These are phyloP conservation scores for Flaveria floridana DNA, from an alignment of 140 eudicot genomes.

Conservation along the genomic window DNA sequence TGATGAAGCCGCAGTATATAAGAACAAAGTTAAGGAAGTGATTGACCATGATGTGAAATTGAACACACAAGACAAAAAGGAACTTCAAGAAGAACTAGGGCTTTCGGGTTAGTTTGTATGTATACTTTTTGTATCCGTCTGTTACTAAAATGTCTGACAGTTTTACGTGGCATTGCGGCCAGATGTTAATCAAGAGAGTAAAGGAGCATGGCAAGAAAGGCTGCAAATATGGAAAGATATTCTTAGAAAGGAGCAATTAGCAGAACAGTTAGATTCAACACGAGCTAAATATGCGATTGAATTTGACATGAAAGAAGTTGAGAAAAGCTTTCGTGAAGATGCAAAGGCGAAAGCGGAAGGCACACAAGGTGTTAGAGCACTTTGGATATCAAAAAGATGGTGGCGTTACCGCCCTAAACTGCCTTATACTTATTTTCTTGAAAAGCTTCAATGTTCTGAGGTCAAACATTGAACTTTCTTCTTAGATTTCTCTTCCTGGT, in stretches of 20 bases:
- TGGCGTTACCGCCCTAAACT: slow-evolving; percentile 99
- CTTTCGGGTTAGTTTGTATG: slow-evolving; percentile 57
- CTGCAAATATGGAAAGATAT: slow-evolving; percentile 71
- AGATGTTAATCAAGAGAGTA: slow-evolving; percentile 46
- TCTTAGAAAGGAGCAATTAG: slow-evolving; percentile 67
- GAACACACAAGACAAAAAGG: slow-evolving; percentile 42
- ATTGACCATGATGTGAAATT: slow-evolving; percentile 44
- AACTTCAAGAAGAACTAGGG: slow-evolving; percentile 52
- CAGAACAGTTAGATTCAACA: slow-evolving; percentile 59
- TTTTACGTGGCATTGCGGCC: slow-evolving; percentile 26
- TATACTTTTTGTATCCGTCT: neutral
- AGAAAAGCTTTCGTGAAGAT: slow-evolving; percentile 85
- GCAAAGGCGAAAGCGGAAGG: slow-evolving; percentile 54
- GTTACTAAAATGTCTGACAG: slow-evolving; percentile 10
- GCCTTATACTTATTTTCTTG: slow-evolving; percentile 93
- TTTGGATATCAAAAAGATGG: slow-evolving; percentile 98
- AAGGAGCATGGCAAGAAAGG: slow-evolving; percentile 89
- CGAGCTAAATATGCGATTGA: slow-evolving; percentile 74
- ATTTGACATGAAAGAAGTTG: slow-evolving; percentile 97
- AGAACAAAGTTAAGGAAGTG: slow-evolving; percentile 43
- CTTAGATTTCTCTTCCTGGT: neutral
- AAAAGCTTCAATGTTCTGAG: slow-evolving; percentile 86
- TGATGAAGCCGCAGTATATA: slow-evolving; percentile 39
- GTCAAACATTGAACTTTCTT: slow-evolving; percentile 36
- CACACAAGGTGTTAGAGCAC: slow-evolving; percentile 63